These are phyloP conservation scores for Beauveria australis DNA, from an alignment of 2,329 filamentous ascomycete genomes.

Conservation along the genomic window DNA sequence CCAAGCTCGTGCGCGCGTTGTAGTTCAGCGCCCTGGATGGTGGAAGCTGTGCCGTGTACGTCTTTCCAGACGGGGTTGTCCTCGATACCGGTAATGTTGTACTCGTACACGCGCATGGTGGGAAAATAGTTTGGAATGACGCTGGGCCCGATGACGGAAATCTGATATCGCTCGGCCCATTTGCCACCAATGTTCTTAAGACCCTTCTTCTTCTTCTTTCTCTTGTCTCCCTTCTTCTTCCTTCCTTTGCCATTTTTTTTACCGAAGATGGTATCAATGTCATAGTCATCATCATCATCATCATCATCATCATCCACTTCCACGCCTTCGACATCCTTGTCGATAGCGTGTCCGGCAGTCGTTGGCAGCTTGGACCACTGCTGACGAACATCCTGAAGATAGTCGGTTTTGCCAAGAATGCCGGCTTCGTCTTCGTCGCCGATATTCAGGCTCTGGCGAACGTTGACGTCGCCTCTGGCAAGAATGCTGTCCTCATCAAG, in stretches of 20 bases:
- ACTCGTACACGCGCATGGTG: slow-evolving; percentile 81
- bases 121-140: slow-evolving; percentile 91
- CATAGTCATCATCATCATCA: slow-evolving; percentile 15
- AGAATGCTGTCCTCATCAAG: slow-evolving; percentile 48
- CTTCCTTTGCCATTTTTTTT: slow-evolving; percentile 17
- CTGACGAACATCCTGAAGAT: slow-evolving; percentile 68
- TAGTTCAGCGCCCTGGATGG: slow-evolving; percentile 22
- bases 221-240: slow-evolving; percentile 29
- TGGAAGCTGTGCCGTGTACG: slow-evolving; percentile 15
- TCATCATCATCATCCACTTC: slow-evolving; percentile 17
- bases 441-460: slow-evolving; percentile 13
- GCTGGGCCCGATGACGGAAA: slow-evolving; percentile 75
- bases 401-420: slow-evolving; percentile 55
- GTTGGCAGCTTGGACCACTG: slow-evolving; percentile 71
- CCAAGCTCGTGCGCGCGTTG: slow-evolving; percentile 21
- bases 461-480: slow-evolving; percentile 19
- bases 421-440: slow-evolving; percentile 46
- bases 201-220: slow-evolving; percentile 44
- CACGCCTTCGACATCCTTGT: slow-evolving; percentile 12
- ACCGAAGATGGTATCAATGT: slow-evolving; percentile 10
- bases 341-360: slow-evolving; percentile 21
- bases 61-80: slow-evolving; percentile 39
- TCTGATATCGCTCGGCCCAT: slow-evolving; percentile 76
- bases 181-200: slow-evolving; percentile 61
- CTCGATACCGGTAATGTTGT: slow-evolving; percentile 78